These are phyloP conservation scores for Lepidium africanum DNA, from an alignment of 345 rosid genomes.

Conservation along the genomic window DNA sequence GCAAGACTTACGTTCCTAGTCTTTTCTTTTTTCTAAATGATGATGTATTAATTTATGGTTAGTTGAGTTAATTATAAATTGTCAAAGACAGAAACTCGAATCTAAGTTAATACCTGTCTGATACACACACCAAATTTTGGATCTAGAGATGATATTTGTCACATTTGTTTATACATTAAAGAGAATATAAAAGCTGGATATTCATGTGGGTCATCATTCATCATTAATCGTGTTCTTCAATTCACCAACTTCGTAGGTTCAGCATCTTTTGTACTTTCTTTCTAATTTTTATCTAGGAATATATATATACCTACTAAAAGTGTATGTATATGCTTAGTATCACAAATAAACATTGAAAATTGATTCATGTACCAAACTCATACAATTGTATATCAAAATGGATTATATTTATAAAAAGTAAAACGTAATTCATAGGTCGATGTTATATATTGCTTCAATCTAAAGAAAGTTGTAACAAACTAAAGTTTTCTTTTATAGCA, in stretches of 20 bases:
- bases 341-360: background rate
- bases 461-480: background rate
- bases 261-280: constrained; percentile 21
- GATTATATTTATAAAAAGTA: background rate
- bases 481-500: background rate
- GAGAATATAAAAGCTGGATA: constrained; percentile 15
- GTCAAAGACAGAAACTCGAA: background rate
- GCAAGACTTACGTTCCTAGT: background rate
- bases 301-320: background rate
- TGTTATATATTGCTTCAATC: background rate
- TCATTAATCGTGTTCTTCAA: constrained; percentile 19
- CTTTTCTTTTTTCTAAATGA: background rate
- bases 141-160: constrained; percentile 14
- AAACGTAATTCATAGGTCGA: background rate
- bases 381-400: background rate
- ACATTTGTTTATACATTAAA: background rate
- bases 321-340: background rate
- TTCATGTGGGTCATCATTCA: constrained; percentile 31
- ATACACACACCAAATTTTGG: constrained; percentile 6
- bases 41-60: background rate
- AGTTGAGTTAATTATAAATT: background rate
- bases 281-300: background rate
- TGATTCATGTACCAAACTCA: background rate
- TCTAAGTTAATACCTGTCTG: constrained; percentile 2
- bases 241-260: constrained; percentile 22